phyloP scores from a whole-genome alignment of 2,329 filamentous ascomycete species.

The Diaporthe longicolla region DNA sequence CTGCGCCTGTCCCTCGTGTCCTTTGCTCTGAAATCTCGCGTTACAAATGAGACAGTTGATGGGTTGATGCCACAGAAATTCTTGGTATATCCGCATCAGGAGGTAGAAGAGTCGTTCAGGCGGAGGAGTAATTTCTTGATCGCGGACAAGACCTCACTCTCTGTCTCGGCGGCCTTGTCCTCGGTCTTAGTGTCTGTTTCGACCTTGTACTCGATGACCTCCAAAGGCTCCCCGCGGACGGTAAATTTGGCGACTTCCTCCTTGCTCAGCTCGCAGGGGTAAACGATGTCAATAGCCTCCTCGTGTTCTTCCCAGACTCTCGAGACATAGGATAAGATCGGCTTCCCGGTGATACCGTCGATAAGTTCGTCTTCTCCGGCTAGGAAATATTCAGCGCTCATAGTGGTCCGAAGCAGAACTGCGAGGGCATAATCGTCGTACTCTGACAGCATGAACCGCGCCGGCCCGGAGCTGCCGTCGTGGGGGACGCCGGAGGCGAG shows the following conservation, averaged over 20 bases:
- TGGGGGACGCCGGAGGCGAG: not conserved
- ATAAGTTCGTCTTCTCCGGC: not conserved
- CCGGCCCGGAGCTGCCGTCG: not conserved
- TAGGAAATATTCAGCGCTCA: not conserved
- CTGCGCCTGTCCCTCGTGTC: not conserved
- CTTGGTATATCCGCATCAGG: not conserved
- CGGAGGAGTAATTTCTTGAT: not conserved
- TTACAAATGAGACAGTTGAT: not conserved
- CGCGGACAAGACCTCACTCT: no score
- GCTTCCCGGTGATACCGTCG: not conserved
- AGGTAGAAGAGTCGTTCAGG: not conserved
- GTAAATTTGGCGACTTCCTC: not conserved
- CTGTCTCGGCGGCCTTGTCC: not conserved
- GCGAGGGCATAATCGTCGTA: not conserved
- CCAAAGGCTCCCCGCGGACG: not conserved
- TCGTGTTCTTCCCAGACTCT: no score
- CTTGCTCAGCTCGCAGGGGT: constrained; percentile 10
- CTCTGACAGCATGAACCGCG: not conserved
- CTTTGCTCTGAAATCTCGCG: not conserved
- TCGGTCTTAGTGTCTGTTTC: not conserved
- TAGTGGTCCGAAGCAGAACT: not conserved
- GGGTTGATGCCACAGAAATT: not conserved
- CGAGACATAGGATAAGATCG: not conserved
- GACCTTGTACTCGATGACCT: not conserved
- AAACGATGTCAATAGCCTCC: not conserved